Base-by-base conservation (phyloP, 768 basidiomycete genomes). In the Chalciporus piperatus region DNA sequence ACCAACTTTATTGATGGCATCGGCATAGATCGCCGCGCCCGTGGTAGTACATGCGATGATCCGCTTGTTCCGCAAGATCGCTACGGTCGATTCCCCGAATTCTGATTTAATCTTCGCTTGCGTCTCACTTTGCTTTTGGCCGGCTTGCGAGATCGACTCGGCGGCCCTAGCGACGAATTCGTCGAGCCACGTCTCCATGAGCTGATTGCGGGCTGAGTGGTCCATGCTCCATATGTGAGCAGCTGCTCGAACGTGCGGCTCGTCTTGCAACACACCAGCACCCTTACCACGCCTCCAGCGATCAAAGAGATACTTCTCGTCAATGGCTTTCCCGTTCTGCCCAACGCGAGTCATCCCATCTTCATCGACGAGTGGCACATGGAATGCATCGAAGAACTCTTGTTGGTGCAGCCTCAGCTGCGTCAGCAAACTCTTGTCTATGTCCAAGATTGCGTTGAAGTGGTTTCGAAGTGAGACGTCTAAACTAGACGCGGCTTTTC, bases 31-130 rank as follows among this genome's bases (percentile, higher is more conserved):
- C 0, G 85, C 85, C 0, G 85, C 85, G 1, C 74, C 85, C 0
- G 85, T 85, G 0, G 85, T 87, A 0, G 85, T 87, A 55, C 84
- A 86, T 0, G 77, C 85, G 9, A 87, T 81, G 37, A 87, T 78
- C 17, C 79, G 68, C 65, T 82, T 84, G 35, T 41, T 59, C 44
- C 51, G 56, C 33, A 86, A 58, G 8, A 75, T 56, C 1, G 57
- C 61, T 0, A 61, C 57, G 3, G 69, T 71, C 9, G 65, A 68
- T 47, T 70, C 61, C 1, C 52, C 51, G 48, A 72, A 76, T 45
- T 66, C 70, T 30, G 57, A 64, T 1, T 62, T 65, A 9, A 83
- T 48, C 3, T 64, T 28, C 0, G 60, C 65, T 12, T 73, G 69
- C 0, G 47, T 41, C 3, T 47, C 44, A 48, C 83, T 78, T 56